phyloP scores from a whole-genome alignment of 31 red algal species.

The Odonthalia washingtoniensis region DNA sequence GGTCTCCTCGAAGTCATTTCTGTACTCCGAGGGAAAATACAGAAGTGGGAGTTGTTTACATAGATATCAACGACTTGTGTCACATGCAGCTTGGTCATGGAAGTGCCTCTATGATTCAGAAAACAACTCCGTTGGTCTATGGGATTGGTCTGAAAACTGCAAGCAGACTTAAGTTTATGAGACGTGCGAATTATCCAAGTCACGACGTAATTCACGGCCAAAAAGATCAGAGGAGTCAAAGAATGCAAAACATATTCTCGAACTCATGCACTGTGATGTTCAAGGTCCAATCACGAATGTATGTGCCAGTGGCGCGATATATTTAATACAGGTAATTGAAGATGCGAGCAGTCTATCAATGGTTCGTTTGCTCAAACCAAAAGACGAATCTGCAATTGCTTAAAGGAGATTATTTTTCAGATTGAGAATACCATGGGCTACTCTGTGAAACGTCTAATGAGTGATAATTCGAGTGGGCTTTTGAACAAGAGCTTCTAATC shows the following conservation, averaged over 20 bases:
- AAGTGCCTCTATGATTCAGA: no score
- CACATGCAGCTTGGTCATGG: no score
- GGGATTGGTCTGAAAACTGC: no score
- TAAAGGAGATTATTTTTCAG: constrained; percentile 41
- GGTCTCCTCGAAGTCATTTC: no score
- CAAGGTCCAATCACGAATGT: neutral
- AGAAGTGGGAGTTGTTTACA: no score
- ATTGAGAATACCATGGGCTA: constrained; percentile 14
- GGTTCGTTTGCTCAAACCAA: constrained; percentile 5
- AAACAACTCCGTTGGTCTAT: no score
- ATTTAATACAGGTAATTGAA: constrained; percentile 14
- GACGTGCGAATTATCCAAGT: no score
- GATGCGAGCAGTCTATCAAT: constrained; percentile 24
- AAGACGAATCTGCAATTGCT: constrained; percentile 17
- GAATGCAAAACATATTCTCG: neutral
- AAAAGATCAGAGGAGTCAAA: neutral
- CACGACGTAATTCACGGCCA: no score
- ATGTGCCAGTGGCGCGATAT: neutral
- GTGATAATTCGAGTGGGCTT: constrained; percentile 35
- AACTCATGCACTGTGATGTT: constrained; percentile 30
- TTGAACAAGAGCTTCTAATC: constrained; percentile 12
- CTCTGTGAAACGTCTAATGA: neutral
- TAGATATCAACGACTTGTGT: no score
- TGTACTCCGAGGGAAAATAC: no score
- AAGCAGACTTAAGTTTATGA: no score